phyloP scores from a whole-genome alignment of 1,284 basidiomycete genomes.

The Leccinum fallax region DNA sequence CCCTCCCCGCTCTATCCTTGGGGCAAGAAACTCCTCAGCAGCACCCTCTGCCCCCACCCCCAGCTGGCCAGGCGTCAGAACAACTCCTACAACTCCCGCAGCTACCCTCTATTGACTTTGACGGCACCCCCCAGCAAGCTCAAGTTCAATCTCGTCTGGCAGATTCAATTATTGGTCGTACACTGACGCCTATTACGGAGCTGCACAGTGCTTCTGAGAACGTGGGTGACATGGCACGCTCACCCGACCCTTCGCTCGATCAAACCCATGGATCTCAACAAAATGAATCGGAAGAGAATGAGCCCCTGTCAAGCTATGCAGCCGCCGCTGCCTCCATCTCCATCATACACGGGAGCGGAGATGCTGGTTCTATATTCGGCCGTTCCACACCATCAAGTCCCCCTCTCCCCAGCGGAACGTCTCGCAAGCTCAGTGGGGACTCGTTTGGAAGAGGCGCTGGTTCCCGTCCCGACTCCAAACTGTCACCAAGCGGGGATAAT shows the following conservation, averaged over 20 bases:
- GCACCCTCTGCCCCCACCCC: slow-evolving; percentile 12
- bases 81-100: slow-evolving; percentile 36
- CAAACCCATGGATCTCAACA: slow-evolving; percentile 19
- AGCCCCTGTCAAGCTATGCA: slow-evolving; percentile 21
- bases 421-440: slow-evolving; percentile 33
- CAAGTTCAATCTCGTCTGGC: slow-evolving; percentile 21
- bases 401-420: slow-evolving; percentile 18
- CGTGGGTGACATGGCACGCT: slow-evolving; percentile 18
- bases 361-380: slow-evolving; percentile 14
- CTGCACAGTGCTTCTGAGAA: slow-evolving; percentile 38
- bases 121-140: slow-evolving; percentile 23
- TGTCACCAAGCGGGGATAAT: slow-evolving; percentile 33
- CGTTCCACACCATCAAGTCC: slow-evolving; percentile 25
- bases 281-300: slow-evolving; percentile 30
- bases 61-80: slow-evolving; percentile 21
- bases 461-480: slow-evolving; percentile 41
- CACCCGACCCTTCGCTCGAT: slow-evolving; percentile 27
- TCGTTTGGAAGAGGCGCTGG: slow-evolving; percentile 29
- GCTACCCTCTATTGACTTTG: slow-evolving; percentile 52
- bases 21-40: slow-evolving; percentile 26
- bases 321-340: slow-evolving; percentile 20
- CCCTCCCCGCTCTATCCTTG: slow-evolving; percentile 19
- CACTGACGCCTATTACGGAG: slow-evolving; percentile 53
- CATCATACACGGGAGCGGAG: slow-evolving; percentile 27
- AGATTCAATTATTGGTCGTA: slow-evolving; percentile 22